Base-by-base conservation (phyloP, 495 filamentous ascomycete genomes). In the Patellaria atrata region DNA sequence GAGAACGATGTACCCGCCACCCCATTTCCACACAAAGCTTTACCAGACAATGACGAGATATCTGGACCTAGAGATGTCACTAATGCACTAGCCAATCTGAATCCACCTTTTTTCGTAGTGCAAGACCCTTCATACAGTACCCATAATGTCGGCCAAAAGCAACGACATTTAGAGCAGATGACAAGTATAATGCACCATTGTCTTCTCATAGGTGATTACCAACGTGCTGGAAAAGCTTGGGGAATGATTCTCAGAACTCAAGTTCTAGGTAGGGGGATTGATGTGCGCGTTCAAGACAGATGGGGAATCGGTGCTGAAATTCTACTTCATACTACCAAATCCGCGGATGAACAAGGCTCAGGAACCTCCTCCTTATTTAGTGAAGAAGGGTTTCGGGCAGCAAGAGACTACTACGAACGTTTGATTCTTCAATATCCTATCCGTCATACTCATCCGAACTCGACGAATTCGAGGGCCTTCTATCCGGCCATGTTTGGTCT, bases 241-340 rank as follows among this genome's bases (percentile, higher is more conserved):
- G 68, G 65, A 5, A 52, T 80, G 49, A 54, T 81, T 16, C 47
- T 82, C 24, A 66, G 75, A 15, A 62, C 68, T 29, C 59, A 71
- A 28, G 48, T 67, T 16, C 47, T 48, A 30, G 68, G 74, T 1
- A 47, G 47, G 10, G 47, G 54, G n/a, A 44, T 75, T 14, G 73
- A 81, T 53, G 51, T 73, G 2, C 60, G 75, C 20, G 56, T 32
- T 13, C 62, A 64, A 36, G 64, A 59, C 5, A 56, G 69, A 37
- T 82, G 77, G 77, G 75, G 73, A 10, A 68, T 82, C 27, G 77
- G 76, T 17, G 76, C 75, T 11, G 77, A 82, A 44, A 60, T 82
- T 27, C 48, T 81, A 29, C 59, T 79, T 26, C 38, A 34, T 22
- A 38, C 33, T 24, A 37, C 25, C n/a, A 15, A 20, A 35, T 22